Evolutionary conservation across 2,329 filamentous ascomycete genomes (phyloP), one percentile per base, ranked within the genome.

Genomic region (Davidsoniella australis): DNA sequence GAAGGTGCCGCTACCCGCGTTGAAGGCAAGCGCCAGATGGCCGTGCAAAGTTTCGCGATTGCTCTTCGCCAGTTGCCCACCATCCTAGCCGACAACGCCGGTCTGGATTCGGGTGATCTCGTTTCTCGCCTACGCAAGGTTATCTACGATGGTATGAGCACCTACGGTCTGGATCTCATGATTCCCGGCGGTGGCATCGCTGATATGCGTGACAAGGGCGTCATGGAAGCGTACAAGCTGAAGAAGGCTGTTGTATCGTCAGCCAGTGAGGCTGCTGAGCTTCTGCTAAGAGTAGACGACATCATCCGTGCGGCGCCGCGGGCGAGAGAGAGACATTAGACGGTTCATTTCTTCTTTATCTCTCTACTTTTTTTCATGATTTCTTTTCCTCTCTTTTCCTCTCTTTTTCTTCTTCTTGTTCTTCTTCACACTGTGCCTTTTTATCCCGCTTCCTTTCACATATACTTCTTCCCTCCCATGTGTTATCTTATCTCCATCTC

Each of bases 191-290:
- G 91, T 53, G 88, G 87, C 41, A 86, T 98, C 60, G 75, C 85
- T 10, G 91, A 98, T 61, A 98, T 98, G 91, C 77, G 89, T 48
- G 86, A 98, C 59, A 64, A 94, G 44, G 91, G 91, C 41, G 88
- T 98, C 24, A 82, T 98, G 57, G 91, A 98, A 70, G 94, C 86
- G 65, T 96, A 95, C 73, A 98, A 98, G 74, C 69, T 98, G 63
- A 98, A 98, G 77, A 82, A 79, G 63, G 91, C 91, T n/a, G 91
- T 98, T 49, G 91, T 98, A 47, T 93, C 84, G 48, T 94, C 87
- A 54, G 91, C 91, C 18, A 93, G 86, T 52, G 91, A 98, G 68
- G 91, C 91, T 55, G 88, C 91, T 56, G 91, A 98, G 84, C 72
- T 96, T 56, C 75, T 98, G 55, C 72, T 98, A 56, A 78, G 91